phyloP scores from a whole-genome alignment of 208 protist genomes.

The Naegleria gruberi region DNA sequence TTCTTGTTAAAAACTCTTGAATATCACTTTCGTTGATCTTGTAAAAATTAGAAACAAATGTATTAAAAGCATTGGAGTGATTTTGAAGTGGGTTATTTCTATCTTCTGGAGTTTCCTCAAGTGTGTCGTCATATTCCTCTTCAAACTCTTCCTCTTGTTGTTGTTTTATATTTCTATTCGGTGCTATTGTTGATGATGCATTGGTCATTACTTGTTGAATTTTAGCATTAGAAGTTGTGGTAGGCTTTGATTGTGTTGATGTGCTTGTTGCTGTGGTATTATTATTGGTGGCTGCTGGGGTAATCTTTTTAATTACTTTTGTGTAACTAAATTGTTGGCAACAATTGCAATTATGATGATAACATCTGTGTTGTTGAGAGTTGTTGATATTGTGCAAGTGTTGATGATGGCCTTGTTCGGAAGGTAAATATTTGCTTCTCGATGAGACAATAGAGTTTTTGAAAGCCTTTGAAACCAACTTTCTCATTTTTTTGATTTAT shows the following conservation, averaged over 20 bases:
- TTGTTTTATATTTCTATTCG: not conserved
- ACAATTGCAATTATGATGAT: not conserved
- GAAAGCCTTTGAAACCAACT: no score
- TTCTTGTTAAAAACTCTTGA: not conserved
- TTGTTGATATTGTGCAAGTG: no score
- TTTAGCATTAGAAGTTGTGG: no score
- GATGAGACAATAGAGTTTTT: no score
- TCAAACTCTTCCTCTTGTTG: not conserved
- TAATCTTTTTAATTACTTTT: no score
- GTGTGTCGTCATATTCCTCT: not conserved
- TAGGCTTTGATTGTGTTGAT: no score
- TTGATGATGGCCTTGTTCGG: no score
- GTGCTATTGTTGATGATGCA: not conserved
- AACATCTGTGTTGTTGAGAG: not conserved
- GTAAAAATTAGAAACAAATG: slow-evolving; percentile 4
- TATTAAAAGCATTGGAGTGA: not conserved
- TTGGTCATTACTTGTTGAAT: no score
- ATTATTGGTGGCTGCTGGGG: not conserved
- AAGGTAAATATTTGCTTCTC: no score
- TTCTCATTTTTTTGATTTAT: no score
- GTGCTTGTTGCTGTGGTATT: not conserved
- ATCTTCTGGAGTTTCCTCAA: not conserved
- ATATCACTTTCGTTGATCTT: not conserved
- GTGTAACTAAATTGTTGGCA: no score
- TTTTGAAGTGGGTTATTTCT: not conserved